A percentile compares a stretch with the other conserved stretches of the same genome.
Evolutionary conservation across 257 asterid genomes (phyloP).

Genomic region (Euphrasia confusa): DNA sequence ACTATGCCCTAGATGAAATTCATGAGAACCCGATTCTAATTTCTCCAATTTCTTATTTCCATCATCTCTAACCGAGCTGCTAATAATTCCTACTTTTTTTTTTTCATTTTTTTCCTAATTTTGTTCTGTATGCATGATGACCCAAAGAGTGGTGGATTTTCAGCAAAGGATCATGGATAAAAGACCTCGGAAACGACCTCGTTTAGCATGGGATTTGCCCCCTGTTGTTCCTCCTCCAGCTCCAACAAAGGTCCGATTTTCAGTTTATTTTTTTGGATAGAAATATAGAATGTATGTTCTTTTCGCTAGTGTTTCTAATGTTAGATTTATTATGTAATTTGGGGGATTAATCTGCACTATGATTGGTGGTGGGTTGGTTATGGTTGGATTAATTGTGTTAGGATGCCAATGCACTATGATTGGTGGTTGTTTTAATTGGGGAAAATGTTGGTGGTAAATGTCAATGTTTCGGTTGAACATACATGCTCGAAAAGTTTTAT

Average conservation of each 20-base stretch:
- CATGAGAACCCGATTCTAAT: background rate
- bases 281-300: constrained; percentile 15
- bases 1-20: constrained; percentile 21
- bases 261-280: background rate
- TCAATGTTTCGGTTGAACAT: background rate
- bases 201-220: constrained; percentile 66
- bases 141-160: constrained; percentile 58
- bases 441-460: constrained; percentile 11
- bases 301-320: background rate
- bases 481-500: background rate
- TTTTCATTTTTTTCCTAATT: background rate
- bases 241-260: constrained; percentile 46
- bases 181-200: constrained; percentile 75
- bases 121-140: constrained; percentile 42
- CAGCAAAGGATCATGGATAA: constrained; percentile 58
- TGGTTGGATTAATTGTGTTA: constrained; percentile 5
- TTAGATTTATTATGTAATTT: constrained; percentile 15
- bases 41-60: background rate
- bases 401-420: background rate
- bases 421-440: constrained; percentile 16
- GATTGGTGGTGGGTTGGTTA: background rate
- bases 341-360: background rate
- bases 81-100: background rate
- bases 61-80: background rate
- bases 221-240: constrained; percentile 46